Percentiles rank a stretch among this genome's conserved stretches.
Evolutionary conservation across 345 rosid species (phyloP).

Genomic region (Mallotus nudiflorus): DNA sequence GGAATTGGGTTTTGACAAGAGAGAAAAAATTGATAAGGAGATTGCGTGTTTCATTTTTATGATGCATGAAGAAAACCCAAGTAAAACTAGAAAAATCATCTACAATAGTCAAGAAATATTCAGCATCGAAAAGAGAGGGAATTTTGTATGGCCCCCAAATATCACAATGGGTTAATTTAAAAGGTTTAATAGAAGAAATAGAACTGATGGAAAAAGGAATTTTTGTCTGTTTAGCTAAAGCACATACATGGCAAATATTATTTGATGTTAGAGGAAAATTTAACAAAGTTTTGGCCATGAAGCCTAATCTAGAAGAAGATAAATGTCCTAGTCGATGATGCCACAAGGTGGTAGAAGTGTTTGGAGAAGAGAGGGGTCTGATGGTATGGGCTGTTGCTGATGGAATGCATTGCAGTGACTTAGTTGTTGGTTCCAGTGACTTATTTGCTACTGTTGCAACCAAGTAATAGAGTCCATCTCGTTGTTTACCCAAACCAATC

Average conservation of each 20-base stretch:
- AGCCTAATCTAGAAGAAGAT: background rate
- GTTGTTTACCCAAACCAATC: slow-evolving; percentile 4
- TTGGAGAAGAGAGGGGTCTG: background rate
- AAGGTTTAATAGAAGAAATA: background rate
- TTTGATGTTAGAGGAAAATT: background rate
- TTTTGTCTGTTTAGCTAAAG: background rate
- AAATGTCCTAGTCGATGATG: background rate
- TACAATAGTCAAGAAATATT: background rate
- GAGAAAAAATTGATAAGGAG: background rate
- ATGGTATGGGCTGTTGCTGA: background rate
- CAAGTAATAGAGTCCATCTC: background rate
- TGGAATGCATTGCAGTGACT: no score
- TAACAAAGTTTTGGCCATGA: background rate
- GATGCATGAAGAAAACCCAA: no score
- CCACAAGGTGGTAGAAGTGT: background rate
- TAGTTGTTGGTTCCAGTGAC: no score
- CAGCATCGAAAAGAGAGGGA: background rate
- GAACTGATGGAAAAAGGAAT: background rate
- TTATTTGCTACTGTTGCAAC: background rate
- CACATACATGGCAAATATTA: background rate
- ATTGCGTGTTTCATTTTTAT: background rate
- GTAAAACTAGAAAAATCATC: background rate
- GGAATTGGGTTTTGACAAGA: background rate
- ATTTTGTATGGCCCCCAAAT: no score
- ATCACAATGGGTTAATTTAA: background rate